Conservation (phyloP, 306 rosid genomes). For the Cucurbita ficifolia region DNA sequence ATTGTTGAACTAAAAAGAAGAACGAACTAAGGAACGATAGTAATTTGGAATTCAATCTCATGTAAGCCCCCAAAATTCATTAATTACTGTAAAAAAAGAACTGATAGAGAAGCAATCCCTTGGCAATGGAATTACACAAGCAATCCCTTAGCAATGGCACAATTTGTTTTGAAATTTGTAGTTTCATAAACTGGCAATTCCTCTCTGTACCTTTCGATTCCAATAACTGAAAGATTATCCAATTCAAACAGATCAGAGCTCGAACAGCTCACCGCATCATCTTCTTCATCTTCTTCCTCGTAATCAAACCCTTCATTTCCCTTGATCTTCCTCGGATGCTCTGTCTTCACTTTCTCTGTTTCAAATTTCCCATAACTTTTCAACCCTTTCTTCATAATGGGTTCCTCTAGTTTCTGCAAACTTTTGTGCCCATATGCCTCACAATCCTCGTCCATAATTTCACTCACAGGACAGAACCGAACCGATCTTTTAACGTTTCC, state of each 20-base stretch:
- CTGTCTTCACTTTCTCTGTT: slow-evolving; percentile 28
- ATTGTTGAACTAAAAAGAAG: background rate
- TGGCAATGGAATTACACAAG: slow-evolving; percentile 52
- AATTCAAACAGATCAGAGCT: slow-evolving; percentile 96
- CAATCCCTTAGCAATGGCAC: slow-evolving; percentile 73
- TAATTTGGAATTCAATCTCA: slow-evolving; percentile 24
- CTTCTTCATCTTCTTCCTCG: slow-evolving; percentile 26
- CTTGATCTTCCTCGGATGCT: background rate
- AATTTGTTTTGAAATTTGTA: slow-evolving; percentile 61
- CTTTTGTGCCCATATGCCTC: slow-evolving; percentile 64
- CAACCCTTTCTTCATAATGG: slow-evolving; percentile 11
- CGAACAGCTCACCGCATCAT: slow-evolving; percentile 60
- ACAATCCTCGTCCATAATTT: slow-evolving; percentile 69
- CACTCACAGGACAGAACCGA: slow-evolving; percentile 75
- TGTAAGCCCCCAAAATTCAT: slow-evolving; percentile 44
- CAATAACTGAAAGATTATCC: slow-evolving; percentile 71
- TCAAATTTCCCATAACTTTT: slow-evolving; percentile 27
- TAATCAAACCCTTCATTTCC: slow-evolving; percentile 10
- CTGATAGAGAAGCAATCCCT: slow-evolving; percentile 13
- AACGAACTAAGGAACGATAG: no score
- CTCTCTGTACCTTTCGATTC: slow-evolving; percentile 74
- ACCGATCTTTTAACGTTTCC: slow-evolving; percentile 56
- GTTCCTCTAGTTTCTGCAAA: slow-evolving; percentile 17
- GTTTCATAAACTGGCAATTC: slow-evolving; percentile 96
- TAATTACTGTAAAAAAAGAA: slow-evolving; percentile 11